These are phyloP conservation scores for Debaryomyces sp. DNA, from an alignment of 1,139 yeast genomes.

Conservation along the genomic window DNA sequence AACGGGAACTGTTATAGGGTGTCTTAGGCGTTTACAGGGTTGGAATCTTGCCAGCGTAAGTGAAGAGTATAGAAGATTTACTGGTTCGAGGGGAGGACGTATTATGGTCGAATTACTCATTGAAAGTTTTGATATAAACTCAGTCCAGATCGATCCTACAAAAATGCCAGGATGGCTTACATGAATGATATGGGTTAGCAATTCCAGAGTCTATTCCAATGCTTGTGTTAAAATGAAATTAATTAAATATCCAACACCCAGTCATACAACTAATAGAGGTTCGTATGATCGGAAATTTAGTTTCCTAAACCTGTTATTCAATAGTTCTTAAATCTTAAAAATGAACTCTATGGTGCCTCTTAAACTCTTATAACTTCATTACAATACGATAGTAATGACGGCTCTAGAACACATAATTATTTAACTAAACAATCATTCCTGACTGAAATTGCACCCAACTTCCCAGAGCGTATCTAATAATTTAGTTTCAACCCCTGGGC, in stretches of 20 bases:
- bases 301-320: background rate
- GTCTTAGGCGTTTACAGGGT: slow-evolving; percentile 85
- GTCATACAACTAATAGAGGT: background rate
- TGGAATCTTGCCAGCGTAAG: slow-evolving; percentile 95
- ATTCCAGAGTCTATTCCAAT: background rate
- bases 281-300: background rate
- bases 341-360: background rate
- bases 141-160: slow-evolving; percentile 52
- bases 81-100: slow-evolving; percentile 91
- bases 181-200: slow-evolving; percentile 3
- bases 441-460: background rate
- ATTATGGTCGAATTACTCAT: slow-evolving; percentile 87
- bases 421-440: background rate
- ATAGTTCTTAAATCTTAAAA: background rate
- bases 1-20: slow-evolving; percentile 95
- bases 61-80: slow-evolving; percentile 91
- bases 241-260: background rate
- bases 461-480: background rate
- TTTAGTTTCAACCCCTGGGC: background rate
- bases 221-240: background rate
- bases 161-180: slow-evolving; percentile 51
- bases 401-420: background rate
- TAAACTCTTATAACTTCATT: background rate
- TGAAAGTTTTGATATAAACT: slow-evolving; percentile 72
- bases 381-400: background rate